Percentiles rank a stretch among this genome's conserved stretches.
phyloP scores from a whole-genome alignment of 106 monocot species.

The Allium sativum region DNA sequence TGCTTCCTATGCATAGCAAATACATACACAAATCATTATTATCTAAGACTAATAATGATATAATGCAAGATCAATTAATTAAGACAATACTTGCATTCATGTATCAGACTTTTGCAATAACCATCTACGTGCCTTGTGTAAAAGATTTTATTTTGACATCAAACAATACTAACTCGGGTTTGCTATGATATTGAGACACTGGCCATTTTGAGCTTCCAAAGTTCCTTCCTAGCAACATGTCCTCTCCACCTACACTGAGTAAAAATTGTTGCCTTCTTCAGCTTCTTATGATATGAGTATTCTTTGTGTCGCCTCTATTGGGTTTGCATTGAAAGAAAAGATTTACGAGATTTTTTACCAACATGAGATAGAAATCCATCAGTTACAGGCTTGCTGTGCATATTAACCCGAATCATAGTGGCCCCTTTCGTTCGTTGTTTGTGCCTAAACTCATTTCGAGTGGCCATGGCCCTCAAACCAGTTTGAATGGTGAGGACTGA shows the following conservation, averaged over 20 bases:
- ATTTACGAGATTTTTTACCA: not conserved
- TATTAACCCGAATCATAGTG: too few species aligned
- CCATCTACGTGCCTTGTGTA: not conserved
- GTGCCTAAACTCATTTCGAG: too few species aligned
- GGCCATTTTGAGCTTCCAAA: conserved; percentile 92
- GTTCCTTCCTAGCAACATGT: conserved; percentile 68
- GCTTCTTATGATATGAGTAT: conserved; percentile 43
- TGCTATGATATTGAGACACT: conserved; percentile 4
- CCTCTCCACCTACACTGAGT: conserved; percentile 96
- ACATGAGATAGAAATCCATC: not conserved
- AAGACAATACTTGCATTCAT: not conserved
- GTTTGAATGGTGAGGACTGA: too few species aligned
- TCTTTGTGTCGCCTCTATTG: conserved; percentile 55
- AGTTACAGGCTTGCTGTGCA: too few species aligned
- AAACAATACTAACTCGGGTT: not conserved
- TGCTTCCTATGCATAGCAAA: conserved; percentile 25
- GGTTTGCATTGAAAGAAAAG: conserved; percentile 21
- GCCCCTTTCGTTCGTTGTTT: too few species aligned
- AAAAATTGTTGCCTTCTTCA: conserved; percentile 50
- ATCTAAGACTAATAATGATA: not conserved
- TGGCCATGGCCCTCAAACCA: too few species aligned
- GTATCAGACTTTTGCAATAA: not conserved
- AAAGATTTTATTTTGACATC: not conserved
- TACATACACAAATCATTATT: not conserved
- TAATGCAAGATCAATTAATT: conserved; percentile 10